Evolutionary conservation across 2,329 filamentous ascomycete genomes (phyloP), one percentile per base, ranked within the genome.

Genomic region (Immersiporthe knoxdaviesiana): DNA sequence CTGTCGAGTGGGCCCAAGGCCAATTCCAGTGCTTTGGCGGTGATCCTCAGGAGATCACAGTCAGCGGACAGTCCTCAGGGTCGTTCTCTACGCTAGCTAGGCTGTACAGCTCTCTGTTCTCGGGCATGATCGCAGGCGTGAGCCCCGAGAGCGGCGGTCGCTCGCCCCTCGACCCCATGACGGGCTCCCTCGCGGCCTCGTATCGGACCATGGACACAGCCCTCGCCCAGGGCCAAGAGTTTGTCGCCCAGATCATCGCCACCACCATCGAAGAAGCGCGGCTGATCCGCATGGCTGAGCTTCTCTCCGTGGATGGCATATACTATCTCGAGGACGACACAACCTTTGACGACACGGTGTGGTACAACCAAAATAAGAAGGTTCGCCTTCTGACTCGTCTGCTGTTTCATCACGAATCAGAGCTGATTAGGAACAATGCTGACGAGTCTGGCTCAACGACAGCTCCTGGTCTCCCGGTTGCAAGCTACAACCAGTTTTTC

Each of bases 21-120:
- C 81, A 92, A 77, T 91, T 93, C 54, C 71, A 77, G 8, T 76
- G 87, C 77, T 93, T 94, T 72, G 91, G 91, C 8, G 91, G 91
- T 30, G 81, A 93, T 72, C 88, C 90, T 1, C 75, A 82, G 0
- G 90, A 91, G 72, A 89, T 93, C 16, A 87, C 90, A 0, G 80
- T 93, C 0, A 89, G 87, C 21, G 92, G 91, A 18, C 87, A 85
- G 70, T 91, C 88, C 65, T 90, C 91, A 3, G 91, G 59, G 2
- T 62, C 59, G 11, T 62, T 37, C 2, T 62, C 37, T 30, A 37
- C 37, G 35, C 14, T 64, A 7, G 62, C 54, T 21, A 54, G 54
- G 41, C 27, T 64, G 18, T 64, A 64, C 62, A 52, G 44, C n/a
- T 27, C 41, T 35, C 21, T 52, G 7, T 68, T 70, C 6, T 66